Percentiles rank a stretch among this genome's conserved stretches.
phyloP scores from a whole-genome alignment of 2,329 filamentous ascomycete species.

The Xylaria digitata region DNA sequence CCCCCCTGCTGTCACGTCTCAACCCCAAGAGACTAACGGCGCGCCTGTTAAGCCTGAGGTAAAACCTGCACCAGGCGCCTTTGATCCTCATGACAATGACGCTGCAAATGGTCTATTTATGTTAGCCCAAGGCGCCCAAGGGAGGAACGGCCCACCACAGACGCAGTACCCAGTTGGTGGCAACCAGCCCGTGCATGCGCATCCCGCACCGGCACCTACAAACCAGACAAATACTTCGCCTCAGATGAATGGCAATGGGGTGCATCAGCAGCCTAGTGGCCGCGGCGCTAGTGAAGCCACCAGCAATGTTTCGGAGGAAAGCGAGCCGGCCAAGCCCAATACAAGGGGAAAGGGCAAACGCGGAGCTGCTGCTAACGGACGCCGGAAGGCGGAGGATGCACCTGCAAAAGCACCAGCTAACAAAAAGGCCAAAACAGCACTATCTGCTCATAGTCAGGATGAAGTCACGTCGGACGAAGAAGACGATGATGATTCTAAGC shows the following conservation, averaged over 20 bases:
- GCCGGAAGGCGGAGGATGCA: conserved; percentile 81
- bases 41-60: conserved; percentile 59
- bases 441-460: conserved; percentile 52
- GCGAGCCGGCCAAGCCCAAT: conserved; percentile 73
- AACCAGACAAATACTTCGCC: conserved; percentile 60
- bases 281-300: conserved; percentile 74
- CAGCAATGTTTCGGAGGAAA: conserved; percentile 78
- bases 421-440: conserved; percentile 76
- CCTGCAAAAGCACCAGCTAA: conserved; percentile 68
- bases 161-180: conserved; percentile 60
- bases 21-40: conserved; percentile 65
- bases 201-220: conserved; percentile 55
- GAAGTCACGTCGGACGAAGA: conserved; percentile 66
- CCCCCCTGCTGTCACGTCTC: conserved; percentile 58
- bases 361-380: conserved; percentile 66
- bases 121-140: conserved; percentile 77
- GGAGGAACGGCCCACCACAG: conserved; percentile 65
- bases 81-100: conserved; percentile 91
- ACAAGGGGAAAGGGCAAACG: conserved; percentile 76
- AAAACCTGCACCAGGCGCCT: conserved; percentile 71
- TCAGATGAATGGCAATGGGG: conserved; percentile 63
- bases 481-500: conserved; percentile 63
- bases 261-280: conserved; percentile 57
- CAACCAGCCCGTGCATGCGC: conserved; percentile 62
- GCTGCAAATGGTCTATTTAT: conserved; percentile 94